Evolutionary conservation across 768 basidiomycete genomes (phyloP), one percentile per base, ranked within the genome.

Genomic region (Lactifluus echinatus): DNA sequence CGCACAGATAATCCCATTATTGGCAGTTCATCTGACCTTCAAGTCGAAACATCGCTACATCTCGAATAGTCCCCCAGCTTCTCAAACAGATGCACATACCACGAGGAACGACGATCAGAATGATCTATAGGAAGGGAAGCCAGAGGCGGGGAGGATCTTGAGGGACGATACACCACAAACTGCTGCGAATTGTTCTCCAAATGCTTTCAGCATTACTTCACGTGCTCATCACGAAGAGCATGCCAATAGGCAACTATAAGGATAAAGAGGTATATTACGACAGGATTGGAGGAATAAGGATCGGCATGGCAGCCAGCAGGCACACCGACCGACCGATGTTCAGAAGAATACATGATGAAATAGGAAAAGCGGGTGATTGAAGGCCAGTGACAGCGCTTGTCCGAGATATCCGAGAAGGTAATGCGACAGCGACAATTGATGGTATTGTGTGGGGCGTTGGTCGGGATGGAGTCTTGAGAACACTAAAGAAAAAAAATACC

Each of bases 201-300:
- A n/a, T 40, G 5, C 5, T n/a, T 40, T 40, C 14, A 6, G 34
- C 34, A 14, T 10, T 33, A 6, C 37, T 12, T 39, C 26, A 19
- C n/a, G 15, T 39, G 28, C 37, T 12, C 23, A 40, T 29, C 39
- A 42, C n/a, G 14, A 42, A 44, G 26, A 37, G 21, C 36, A 19
- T 29, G 37, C 57, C 39, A 21, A 39, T n/a, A n/a, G 21, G 45
- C 24, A 48, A 34, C 57, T 37, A 54, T 59, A 59, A 24, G 33
- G 21, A 59, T 59, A 49, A 54, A 53, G 23, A 49, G 52, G 53
- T 59, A 59, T 59, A 59, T 59, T 57, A 57, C 29, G 51, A 47
- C 50, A 57, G 42, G 44, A 36, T 23, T 46, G 36, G 39, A 47
- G 31, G 51, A n/a, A 37, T 31, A 17, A 15, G 17, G 36, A 47